A percentile compares a stretch with the other conserved stretches of the same genome.
These are phyloP conservation scores for Rhynchosporium agropyri DNA, from an alignment of 2,329 filamentous ascomycete genomes.

Conservation along the genomic window DNA sequence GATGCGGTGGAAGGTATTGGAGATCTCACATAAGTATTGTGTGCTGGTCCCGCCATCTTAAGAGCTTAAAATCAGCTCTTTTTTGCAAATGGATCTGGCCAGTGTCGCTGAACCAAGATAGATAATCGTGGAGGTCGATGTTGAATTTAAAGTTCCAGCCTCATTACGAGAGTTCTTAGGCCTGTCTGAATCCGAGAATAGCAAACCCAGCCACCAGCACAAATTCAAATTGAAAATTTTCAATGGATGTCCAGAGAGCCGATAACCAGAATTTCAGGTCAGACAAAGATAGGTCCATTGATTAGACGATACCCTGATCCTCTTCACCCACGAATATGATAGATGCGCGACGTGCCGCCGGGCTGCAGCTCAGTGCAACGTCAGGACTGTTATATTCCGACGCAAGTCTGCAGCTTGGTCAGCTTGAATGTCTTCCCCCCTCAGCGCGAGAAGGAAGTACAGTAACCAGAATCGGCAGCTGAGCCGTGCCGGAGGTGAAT, in stretches of 20 bases:
- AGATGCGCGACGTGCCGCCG: slow-evolving; percentile 36
- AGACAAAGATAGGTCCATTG: slow-evolving; percentile 28
- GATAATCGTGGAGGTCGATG: slow-evolving; percentile 25
- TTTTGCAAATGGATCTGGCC: slow-evolving; percentile 30
- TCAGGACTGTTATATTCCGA: slow-evolving; percentile 40
- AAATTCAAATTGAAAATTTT: slow-evolving; percentile 8
- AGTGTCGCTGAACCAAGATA: slow-evolving; percentile 28
- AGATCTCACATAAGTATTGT: slow-evolving; percentile 62
- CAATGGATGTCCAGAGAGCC: slow-evolving; percentile 11
- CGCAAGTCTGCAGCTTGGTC: slow-evolving; percentile 34
- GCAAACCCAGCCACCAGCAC: slow-evolving; percentile 17
- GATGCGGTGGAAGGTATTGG: slow-evolving; percentile 63
- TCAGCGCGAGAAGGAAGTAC: slow-evolving; percentile 25
- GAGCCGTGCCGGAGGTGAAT: slow-evolving; percentile 36
- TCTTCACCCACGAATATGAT: slow-evolving; percentile 28
- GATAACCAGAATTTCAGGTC: slow-evolving; percentile 24
- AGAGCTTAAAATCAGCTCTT: slow-evolving; percentile 26
- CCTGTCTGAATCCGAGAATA: slow-evolving; percentile 18
- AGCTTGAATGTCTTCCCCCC: slow-evolving; percentile 34
- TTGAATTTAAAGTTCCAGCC: slow-evolving; percentile 29
- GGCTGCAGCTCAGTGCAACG: slow-evolving; percentile 35
- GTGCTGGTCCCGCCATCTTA: slow-evolving; percentile 57
- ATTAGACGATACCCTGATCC: slow-evolving; percentile 13
- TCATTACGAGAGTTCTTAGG: slow-evolving; percentile 31
- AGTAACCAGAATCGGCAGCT: slow-evolving; percentile 40